Conservation (phyloP, 129 eudicot species). For the Pittosporum tobira region DNA sequence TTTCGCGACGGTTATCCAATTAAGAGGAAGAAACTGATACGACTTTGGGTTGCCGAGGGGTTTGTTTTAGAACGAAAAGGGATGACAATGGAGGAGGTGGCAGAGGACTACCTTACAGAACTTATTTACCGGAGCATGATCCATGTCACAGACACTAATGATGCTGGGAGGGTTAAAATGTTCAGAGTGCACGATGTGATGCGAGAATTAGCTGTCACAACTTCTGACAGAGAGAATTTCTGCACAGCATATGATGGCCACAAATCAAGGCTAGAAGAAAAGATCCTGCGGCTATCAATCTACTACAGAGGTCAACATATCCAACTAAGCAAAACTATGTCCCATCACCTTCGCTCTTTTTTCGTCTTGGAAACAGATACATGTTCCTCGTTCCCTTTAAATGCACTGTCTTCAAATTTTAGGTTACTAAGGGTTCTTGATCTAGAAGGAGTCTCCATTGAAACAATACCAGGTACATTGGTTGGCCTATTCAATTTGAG, state of each 20-base stretch:
- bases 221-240: slow-evolving; percentile 36
- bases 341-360: slow-evolving; percentile 42
- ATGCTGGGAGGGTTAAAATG: slow-evolving; percentile 42
- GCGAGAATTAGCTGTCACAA: slow-evolving; percentile 41
- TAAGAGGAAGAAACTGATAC: slow-evolving; percentile 48
- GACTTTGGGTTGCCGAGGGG: slow-evolving; percentile 68
- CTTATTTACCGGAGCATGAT: slow-evolving; percentile 55
- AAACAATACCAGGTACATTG: slow-evolving; percentile 29
- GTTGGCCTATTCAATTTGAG: slow-evolving; percentile 36
- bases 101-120: slow-evolving; percentile 48
- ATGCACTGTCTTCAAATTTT: slow-evolving; percentile 28
- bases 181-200: slow-evolving; percentile 45
- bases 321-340: slow-evolving; percentile 19
- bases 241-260: slow-evolving; percentile 31
- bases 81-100: slow-evolving; percentile 52
- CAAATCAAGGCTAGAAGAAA: slow-evolving; percentile 18
- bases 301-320: slow-evolving; percentile 26
- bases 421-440: slow-evolving; percentile 45
- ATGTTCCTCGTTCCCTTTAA: slow-evolving; percentile 20
- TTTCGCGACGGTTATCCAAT: slow-evolving; percentile 44
- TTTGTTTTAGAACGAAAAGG: slow-evolving; percentile 44
- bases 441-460: slow-evolving; percentile 31
- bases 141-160: slow-evolving; percentile 49
- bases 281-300: slow-evolving; percentile 31
- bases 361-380: slow-evolving; percentile 38